Conservation (phyloP, 2,329 filamentous ascomycete genomes). For the Alternaria viburni region DNA sequence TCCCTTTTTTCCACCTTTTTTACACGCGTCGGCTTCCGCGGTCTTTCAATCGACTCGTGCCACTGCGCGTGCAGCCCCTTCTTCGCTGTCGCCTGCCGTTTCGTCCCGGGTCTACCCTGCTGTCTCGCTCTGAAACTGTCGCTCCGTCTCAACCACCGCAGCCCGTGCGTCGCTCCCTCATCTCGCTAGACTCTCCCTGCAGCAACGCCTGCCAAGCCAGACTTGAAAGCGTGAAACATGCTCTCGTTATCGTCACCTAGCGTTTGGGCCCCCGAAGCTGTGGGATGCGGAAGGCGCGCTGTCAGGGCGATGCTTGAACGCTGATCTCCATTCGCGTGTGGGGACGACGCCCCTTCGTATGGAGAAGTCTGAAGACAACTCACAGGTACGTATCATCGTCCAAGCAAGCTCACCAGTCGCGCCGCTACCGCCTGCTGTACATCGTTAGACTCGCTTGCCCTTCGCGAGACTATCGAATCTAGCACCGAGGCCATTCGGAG, state of each 20-base stretch:
- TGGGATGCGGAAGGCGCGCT: constrained; percentile 8
- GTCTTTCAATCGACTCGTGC: background rate
- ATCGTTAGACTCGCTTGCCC: constrained; percentile 2
- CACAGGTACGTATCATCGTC: background rate
- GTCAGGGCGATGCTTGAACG: constrained; percentile 10
- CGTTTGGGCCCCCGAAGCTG: constrained; percentile 25
- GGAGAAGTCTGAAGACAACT: background rate
- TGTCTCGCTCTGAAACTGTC: constrained; percentile 33
- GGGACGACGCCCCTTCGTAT: background rate
- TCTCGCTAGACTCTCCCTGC: constrained; percentile 36
- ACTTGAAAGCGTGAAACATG: constrained; percentile 28
- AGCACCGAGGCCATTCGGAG: background rate
- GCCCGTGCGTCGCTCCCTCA: constrained; percentile 29
- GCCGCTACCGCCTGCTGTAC: constrained; percentile 3
- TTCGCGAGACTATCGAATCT: background rate
- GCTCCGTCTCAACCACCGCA: constrained; percentile 31
- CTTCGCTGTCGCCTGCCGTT: constrained; percentile 19
- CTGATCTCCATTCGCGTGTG: background rate
- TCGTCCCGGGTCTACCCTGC: constrained; percentile 33
- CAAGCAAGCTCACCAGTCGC: background rate
- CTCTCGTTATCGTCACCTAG: constrained; percentile 26
- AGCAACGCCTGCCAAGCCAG: constrained; percentile 29
- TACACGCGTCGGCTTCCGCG: constrained; percentile 4
- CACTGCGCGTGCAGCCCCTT: constrained; percentile 12
- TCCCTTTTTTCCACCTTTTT: constrained; percentile 7